Percentiles rank a stretch among this genome's conserved stretches.
phyloP scores from a whole-genome alignment of 1,284 basidiomycete genomes.

The Moesziomyces sp. region DNA sequence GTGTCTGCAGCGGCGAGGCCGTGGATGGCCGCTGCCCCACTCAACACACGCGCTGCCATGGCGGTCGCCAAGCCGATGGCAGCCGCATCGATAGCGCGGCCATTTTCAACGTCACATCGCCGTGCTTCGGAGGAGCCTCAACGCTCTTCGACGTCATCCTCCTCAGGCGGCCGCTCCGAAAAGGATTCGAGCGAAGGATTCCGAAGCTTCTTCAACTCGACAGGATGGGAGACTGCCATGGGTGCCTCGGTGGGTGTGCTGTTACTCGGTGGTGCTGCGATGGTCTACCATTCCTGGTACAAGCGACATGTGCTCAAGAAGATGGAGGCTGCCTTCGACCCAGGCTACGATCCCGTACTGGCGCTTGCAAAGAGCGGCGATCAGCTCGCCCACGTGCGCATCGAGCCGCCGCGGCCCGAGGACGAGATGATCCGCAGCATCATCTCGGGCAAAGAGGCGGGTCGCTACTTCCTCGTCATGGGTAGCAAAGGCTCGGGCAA shows the following conservation, averaged over 20 bases:
- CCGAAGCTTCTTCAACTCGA: constrained; percentile 56
- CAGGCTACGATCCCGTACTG: constrained; percentile 62
- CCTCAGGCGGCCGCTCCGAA: constrained; percentile 15
- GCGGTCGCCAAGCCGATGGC: not conserved
- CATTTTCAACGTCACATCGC: constrained; percentile 5
- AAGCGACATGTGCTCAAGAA: constrained; percentile 58
- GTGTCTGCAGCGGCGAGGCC: constrained; percentile 25
- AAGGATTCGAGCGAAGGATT: constrained; percentile 29
- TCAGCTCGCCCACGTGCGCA: constrained; percentile 52
- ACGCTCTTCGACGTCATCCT: constrained; percentile 6
- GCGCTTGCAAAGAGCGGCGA: constrained; percentile 52
- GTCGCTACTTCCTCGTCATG: constrained; percentile 61
- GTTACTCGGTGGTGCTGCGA: constrained; percentile 57
- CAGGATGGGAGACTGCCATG: constrained; percentile 64
- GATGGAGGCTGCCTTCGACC: constrained; percentile 62
- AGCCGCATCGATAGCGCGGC: not conserved
- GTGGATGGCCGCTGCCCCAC: not conserved
- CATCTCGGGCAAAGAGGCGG: constrained; percentile 56
- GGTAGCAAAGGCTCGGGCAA: constrained; percentile 63
- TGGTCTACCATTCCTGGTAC: constrained; percentile 61
- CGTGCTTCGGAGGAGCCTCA: constrained; percentile 14
- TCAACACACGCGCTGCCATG: not conserved
- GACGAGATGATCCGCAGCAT: constrained; percentile 59
- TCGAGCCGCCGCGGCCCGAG: constrained; percentile 52
- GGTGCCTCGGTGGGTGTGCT: constrained; percentile 60